Evolutionary conservation across 1,284 basidiomycete genomes (phyloP), one percentile per base, ranked within the genome.

Genomic region (Cryptococcus sp.): DNA sequence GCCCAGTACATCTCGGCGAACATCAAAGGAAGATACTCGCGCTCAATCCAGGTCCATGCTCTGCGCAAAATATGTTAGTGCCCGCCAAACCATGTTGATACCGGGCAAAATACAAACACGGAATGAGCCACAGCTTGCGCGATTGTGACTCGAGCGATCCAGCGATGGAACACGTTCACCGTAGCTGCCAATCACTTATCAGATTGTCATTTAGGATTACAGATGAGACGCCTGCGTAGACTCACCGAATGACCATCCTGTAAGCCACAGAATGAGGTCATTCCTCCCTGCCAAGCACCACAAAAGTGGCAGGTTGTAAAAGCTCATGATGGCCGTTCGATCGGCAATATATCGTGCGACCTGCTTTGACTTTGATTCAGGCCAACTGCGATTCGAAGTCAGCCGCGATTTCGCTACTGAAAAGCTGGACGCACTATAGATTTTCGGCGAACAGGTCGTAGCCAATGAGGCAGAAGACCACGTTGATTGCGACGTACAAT

Each of bases 391-490:
- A 16, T 29, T 44, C 15, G 29, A 34, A 7, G 41, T 44, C 15
- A 44, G 41, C n/a, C n/a, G 1, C 29, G 8, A 34, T 13, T 2
- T 34, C 50, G 29, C 19, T 8, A 16, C 2, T 16, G 3, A 19
- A 19, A 34, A 20, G 20, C 41, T 6, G n/a, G 25, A 54, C 58
- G 49, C 49, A 67, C 63, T 55, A 63, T 8, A 66, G 48, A 55
- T 67, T 67, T 6, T 67, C 59, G 2, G 62, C 29, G 79, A 85
- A 72, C 84, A 85, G 46, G 77, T 90, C 48, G 73, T 85, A 67
- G 74, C 81, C 61, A 69, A 78, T 50, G 78, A 78, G 59, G 68
- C 77, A 22, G 74, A 79, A 65, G 41, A 67, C 46, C 50, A 73
- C 16, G 59, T 73, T 69, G 54, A 69, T 44, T 2, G 52, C 40